Base-by-base conservation (phyloP, 345 rosid species). In the Eucalyptus paniculata region DNA sequence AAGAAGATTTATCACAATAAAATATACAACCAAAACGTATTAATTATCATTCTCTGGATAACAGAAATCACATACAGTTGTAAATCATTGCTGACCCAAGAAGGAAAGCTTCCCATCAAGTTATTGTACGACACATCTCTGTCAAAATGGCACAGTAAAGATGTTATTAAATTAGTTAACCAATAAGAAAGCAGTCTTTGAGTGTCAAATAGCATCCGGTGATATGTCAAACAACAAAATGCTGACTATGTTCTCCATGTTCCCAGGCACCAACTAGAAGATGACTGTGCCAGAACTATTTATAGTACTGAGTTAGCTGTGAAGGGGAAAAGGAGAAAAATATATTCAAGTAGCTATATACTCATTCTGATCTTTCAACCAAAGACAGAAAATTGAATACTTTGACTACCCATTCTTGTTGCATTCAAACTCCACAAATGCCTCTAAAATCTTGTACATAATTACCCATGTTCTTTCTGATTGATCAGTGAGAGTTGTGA, bases 111-210 rank as follows among this genome's bases (percentile, higher is more conserved):
- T 50, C 98, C 99, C 14, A 89, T 83, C 92, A 96, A 92, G 91
- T 93, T 92, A 91, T 97, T 97, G 92, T 97, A 96, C 2, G 98
- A 95, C 89, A 95, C 54, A 7, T 51, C 54, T 51, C 99, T 97
- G 93, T 50, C 81, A 93, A 85, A 34, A 89, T n/a, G 87, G 87
- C 82, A 82, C 12, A 67, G 87, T 3, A 88, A 1, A 40, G 85
- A 54, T 19, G 40, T 90, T 24, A 86, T 47, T 2, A 44, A 44
- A 44, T 11, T 47, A 47, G 50, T 47, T 47, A 47, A 47, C 50
- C 50, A 47, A 44, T 8, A 44, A 2, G 45, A 2, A 2, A 44
- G 45, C 9, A 8, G 45, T 8, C 45, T 44, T 8, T 44, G 9
- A 44, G 45, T 44, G 9, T 44, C 47, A 2, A 37, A 1, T 65